These are phyloP conservation scores for Ganoderma lucidum DNA, from an alignment of 1,284 basidiomycete species.

Conservation along the genomic window DNA sequence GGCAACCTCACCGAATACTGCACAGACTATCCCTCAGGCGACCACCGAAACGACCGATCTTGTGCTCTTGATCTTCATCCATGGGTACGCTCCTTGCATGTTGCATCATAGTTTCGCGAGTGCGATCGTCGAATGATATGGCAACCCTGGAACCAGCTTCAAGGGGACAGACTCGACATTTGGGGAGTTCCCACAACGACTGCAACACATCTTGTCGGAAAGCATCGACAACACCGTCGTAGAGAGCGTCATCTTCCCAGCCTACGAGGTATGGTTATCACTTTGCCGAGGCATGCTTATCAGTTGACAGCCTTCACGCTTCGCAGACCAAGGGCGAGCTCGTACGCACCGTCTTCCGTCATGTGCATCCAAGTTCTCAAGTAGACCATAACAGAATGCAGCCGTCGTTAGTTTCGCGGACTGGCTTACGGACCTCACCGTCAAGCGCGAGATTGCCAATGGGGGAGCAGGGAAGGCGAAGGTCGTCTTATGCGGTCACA, in stretches of 20 bases:
- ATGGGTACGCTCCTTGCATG: slow-evolving; percentile 25
- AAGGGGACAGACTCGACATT: slow-evolving; percentile 86
- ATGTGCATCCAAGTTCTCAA: slow-evolving; percentile 12
- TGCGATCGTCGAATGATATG: slow-evolving; percentile 8
- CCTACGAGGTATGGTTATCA: slow-evolving; percentile 76
- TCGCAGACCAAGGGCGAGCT: slow-evolving; percentile 84
- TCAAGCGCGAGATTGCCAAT: slow-evolving; percentile 78
- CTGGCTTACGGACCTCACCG: slow-evolving; percentile 86
- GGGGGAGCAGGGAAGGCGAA: slow-evolving; percentile 82
- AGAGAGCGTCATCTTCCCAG: slow-evolving; percentile 86
- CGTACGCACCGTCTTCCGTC: slow-evolving; percentile 54
- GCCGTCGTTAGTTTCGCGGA: slow-evolving; percentile 87
- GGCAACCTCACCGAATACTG: slow-evolving; percentile 6
- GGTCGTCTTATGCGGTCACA: slow-evolving; percentile 92
- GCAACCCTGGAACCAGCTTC: slow-evolving; percentile 51
- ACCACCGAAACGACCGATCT: slow-evolving; percentile 43
- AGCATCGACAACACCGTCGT: slow-evolving; percentile 62
- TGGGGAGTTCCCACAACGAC: slow-evolving; percentile 74
- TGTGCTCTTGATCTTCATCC: slow-evolving; percentile 66
- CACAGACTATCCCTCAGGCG: neutral
- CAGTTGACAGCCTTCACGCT: slow-evolving; percentile 4
- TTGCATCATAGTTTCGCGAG: slow-evolving; percentile 10
- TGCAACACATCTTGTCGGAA: slow-evolving; percentile 79
- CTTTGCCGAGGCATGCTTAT: slow-evolving; percentile 17
- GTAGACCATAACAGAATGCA: slow-evolving; percentile 59